phyloP scores from a whole-genome alignment of 176 grass and related monocot genomes.

The Musa schizocarpa region DNA sequence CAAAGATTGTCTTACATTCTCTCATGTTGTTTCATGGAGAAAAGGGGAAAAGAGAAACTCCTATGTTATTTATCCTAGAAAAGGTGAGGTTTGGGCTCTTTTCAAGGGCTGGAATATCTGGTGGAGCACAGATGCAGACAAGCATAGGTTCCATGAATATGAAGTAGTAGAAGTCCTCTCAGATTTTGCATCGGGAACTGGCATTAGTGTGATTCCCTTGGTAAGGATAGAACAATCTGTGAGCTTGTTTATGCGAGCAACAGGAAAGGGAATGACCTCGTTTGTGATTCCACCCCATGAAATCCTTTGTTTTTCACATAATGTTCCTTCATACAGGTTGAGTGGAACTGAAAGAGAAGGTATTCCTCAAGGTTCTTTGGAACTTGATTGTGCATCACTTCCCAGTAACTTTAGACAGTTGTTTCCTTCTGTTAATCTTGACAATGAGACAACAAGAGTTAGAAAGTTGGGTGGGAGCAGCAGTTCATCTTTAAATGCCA shows the following conservation, averaged over 20 bases:
- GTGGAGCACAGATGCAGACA: conserved; percentile 43
- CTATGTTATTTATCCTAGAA: conserved; percentile 68
- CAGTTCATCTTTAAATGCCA: conserved; percentile 10
- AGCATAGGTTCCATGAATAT: conserved; percentile 35
- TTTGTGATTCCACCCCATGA: conserved; percentile 57
- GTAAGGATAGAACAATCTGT: conserved; percentile 67
- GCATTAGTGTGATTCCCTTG: conserved; percentile 50
- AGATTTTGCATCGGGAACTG: conserved; percentile 39
- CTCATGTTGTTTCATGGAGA: conserved; percentile 33
- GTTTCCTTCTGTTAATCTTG: conserved; percentile 47
- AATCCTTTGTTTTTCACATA: conserved; percentile 72
- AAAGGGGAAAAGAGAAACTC: conserved; percentile 32
- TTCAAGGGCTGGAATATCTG: conserved; percentile 63
- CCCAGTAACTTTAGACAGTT: conserved; percentile 43
- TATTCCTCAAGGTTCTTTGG: conserved; percentile 52
- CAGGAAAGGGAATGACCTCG: conserved; percentile 24
- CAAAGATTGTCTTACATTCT: conserved; percentile 55
- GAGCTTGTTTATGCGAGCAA: conserved; percentile 61
- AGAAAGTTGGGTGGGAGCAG: conserved; percentile 5
- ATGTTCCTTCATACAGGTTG: conserved; percentile 39
- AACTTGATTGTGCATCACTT: conserved; percentile 77
- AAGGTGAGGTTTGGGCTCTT: conserved; percentile 74
- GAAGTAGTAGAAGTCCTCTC: conserved; percentile 72
- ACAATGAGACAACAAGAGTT: conserved; percentile 26
- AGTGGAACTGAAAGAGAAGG: conserved; percentile 42